Conservation (phyloP, 345 rosid genomes). For the Lumnitzera littorea region DNA sequence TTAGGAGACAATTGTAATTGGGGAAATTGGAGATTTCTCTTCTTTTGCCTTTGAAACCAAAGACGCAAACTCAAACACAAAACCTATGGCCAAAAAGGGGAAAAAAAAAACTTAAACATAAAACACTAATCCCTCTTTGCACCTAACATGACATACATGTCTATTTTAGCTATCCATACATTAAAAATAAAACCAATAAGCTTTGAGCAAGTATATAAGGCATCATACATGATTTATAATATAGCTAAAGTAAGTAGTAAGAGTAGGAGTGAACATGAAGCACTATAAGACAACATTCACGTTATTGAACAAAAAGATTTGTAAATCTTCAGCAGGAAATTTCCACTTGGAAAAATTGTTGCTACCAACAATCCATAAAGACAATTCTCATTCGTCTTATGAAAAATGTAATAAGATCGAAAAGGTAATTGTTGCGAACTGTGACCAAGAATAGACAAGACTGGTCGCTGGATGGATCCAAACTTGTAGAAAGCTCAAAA, state of each 20-base stretch:
- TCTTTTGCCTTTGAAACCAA: constrained; percentile 68
- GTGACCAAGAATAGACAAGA: too few species aligned
- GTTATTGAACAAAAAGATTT: constrained; percentile 36
- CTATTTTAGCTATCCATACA: constrained; percentile 5
- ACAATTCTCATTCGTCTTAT: too few species aligned
- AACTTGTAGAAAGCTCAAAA: too few species aligned
- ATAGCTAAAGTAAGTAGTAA: constrained; percentile 73
- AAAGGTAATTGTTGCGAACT: too few species aligned
- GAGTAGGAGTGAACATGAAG: constrained; percentile 85
- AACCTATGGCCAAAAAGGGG: too few species aligned
- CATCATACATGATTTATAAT: constrained; percentile 68
- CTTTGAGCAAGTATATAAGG: too few species aligned
- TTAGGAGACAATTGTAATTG: constrained; percentile 58
- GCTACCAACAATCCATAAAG: too few species aligned
- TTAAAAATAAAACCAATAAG: background rate
- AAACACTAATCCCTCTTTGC: constrained; percentile 72
- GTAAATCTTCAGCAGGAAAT: background rate
- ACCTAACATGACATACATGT: constrained; percentile 38
- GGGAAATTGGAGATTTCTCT: constrained; percentile 63
- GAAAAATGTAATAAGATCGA: too few species aligned
- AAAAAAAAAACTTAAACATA: constrained; percentile 9
- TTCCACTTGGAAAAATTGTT: background rate
- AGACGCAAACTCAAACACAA: constrained; percentile 60
- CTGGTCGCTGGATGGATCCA: too few species aligned
- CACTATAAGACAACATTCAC: constrained; percentile 93